Evolutionary conservation across 208 protist genomes (phyloP), one percentile per base, ranked within the genome.

Genomic region (Crithidia mellificae): DNA sequence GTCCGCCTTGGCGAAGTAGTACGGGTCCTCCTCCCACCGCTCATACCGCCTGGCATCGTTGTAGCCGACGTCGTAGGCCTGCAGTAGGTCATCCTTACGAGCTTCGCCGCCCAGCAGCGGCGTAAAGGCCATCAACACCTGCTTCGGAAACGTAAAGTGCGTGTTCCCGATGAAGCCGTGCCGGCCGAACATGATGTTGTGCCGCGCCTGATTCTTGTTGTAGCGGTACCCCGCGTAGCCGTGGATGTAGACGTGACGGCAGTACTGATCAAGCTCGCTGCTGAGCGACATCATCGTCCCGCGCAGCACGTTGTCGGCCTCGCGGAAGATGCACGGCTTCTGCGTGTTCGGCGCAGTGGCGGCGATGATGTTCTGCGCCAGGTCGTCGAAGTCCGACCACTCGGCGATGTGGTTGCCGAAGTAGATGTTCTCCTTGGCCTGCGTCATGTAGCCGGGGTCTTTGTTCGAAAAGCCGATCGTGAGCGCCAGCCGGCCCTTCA

Each of bases 1-100:
- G 58, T 95, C 90, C 0, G 87, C 78, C 78, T 93, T 96, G 17
- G 88, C 81, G 65, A 83, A 96, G 68, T 87, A 86, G 73, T 96
- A 96, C 29, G 91, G 83, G 55, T 96, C 91, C 63, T 96, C 91
- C 62, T 96, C 91, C 89, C 91, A 96, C 12, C 91, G 88, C 65
- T 93, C 87, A 65, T 94, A 96, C 22, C 87, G 84, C 12, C 84
- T 75, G 4, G 91, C 91, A 49, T 96, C 91, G 66, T 93, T 83
- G 73, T 91, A 93, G 22, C 91, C 91, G 22, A 81, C 85, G 57
- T 96, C 88, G 70, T 90, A 96, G 34, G 90, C 87, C 68, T 88
- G 68, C 29, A 95, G 71, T 24, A 95, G 74, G 25, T 91, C 81
- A 4, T 91, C 87, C 32, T 71, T 72, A 24, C 82, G 55, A 20